Evolutionary conservation across 768 basidiomycete genomes (phyloP).

Genomic region (Hemileccinum rubropunctum): DNA sequence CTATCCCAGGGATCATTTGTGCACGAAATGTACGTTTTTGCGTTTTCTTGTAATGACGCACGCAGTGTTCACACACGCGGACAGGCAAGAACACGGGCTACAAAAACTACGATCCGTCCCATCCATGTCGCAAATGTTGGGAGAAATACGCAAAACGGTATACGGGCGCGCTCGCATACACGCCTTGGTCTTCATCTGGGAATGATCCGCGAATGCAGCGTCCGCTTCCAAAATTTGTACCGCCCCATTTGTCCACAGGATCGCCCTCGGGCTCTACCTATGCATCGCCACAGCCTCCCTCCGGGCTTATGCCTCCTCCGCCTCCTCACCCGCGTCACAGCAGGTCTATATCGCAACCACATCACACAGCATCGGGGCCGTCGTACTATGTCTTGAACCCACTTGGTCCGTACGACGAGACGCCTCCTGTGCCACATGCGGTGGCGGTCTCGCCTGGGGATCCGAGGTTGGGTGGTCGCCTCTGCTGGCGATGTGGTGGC

Average conservation of each 20-base stretch:
- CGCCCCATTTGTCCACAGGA: constrained; percentile 19
- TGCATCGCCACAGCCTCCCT: neutral
- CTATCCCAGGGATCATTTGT: constrained; percentile 62
- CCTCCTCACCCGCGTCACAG: constrained; percentile 11
- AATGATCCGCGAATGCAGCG: constrained; percentile 28
- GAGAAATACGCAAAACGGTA: constrained; percentile 61
- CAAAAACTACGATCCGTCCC: constrained; percentile 61
- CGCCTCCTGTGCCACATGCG: constrained; percentile 38
- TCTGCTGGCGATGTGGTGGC: constrained; percentile 68
- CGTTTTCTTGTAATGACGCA: too few species aligned
- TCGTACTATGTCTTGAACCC: constrained; percentile 30
- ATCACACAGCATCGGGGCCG: neutral
- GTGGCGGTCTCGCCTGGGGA: constrained; percentile 61
- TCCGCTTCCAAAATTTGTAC: constrained; percentile 23
- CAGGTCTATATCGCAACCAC: constrained; percentile 22
- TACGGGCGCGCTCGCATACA: constrained; percentile 56
- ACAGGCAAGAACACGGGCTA: constrained; percentile 74
- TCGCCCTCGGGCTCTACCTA: neutral
- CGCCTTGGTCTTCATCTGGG: constrained; percentile 35
- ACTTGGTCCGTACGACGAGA: constrained; percentile 6
- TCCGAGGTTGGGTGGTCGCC: constrained; percentile 60
- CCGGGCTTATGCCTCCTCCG: neutral
- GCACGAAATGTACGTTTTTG: constrained; percentile 58
- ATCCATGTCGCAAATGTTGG: constrained; percentile 78
- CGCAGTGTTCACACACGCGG: neutral